These are phyloP conservation scores for Hypomontagnella monticulosa DNA, from an alignment of 495 filamentous ascomycete species.

Conservation along the genomic window DNA sequence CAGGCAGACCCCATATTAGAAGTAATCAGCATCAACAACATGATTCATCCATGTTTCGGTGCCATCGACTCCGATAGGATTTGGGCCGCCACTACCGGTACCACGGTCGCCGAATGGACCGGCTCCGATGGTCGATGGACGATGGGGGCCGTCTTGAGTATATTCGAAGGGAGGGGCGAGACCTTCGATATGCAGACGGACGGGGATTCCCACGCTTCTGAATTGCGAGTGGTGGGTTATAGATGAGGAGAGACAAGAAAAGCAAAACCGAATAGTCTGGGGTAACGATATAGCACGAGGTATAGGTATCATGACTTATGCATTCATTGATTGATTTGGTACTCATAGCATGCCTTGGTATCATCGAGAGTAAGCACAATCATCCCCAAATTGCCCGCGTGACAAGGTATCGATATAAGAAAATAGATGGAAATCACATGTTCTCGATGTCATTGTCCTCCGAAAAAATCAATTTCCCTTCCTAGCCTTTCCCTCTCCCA, in stretches of 20 bases:
- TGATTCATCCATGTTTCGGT: slow-evolving; percentile 29
- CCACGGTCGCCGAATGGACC: slow-evolving; percentile 33
- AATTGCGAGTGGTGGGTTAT: slow-evolving; percentile 20
- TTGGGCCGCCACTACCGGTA: slow-evolving; percentile 19
- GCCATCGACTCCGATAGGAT: slow-evolving; percentile 27
- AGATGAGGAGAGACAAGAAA: background rate
- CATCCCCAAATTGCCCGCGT: slow-evolving; percentile 37
- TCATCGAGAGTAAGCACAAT: slow-evolving; percentile 42
- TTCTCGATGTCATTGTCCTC: slow-evolving; percentile 23
- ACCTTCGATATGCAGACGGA: slow-evolving; percentile 29
- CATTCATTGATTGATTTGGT: slow-evolving; percentile 39
- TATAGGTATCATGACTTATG: slow-evolving; percentile 27
- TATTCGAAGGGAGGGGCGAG: slow-evolving; percentile 24
- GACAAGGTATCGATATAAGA: slow-evolving; percentile 41
- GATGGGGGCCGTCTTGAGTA: slow-evolving; percentile 34
- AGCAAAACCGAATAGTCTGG: slow-evolving; percentile 13
- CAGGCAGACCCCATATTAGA: slow-evolving; percentile 26
- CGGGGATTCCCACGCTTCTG: slow-evolving; percentile 27
- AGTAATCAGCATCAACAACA: slow-evolving; percentile 29
- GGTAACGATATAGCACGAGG: slow-evolving; percentile 23
- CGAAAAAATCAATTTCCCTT: slow-evolving; percentile 39
- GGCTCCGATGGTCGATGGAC: slow-evolving; percentile 33
- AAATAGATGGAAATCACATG: slow-evolving; percentile 39
- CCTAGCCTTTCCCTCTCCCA: slow-evolving; percentile 26
- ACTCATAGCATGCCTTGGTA: slow-evolving; percentile 41